Evolutionary conservation across 164 flowering plant species (phyloP), one percentile per base, ranked within the genome.

Genomic region (Hamamelis virginiana): DNA sequence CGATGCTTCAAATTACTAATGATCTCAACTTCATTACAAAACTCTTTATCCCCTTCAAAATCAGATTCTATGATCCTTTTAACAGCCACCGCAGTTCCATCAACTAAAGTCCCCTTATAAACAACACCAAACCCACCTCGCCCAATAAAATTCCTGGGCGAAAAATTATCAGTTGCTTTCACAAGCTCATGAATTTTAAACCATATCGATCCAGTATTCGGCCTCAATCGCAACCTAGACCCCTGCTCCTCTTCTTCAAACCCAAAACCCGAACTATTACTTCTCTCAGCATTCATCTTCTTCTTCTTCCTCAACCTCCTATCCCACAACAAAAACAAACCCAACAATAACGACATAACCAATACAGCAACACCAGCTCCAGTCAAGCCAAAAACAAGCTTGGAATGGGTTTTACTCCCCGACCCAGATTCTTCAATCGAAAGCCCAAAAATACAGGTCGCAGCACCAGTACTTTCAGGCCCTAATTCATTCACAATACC

Each of bases 21-120:
- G 64, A 91, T 89, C 78, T 88, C 90, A 62, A 91, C 90, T 75
- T 91, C 96, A 69, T 85, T 85, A 72, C 82, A 76, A 71, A 89
- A 91, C 47, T 90, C 92, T 3, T 69, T 77, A 67, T 90, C 76
- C 0, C 85, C 88, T 72, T 88, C 81, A 75, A 81, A 71, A 59
- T 89, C 89, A 0, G 89, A 79, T 45, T 85, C 93, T 8, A 80
- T 74, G n/a, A 90, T 67, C 56, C 63, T 82, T 82, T 90, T 90
- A 19, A 87, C 86, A 0, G 96, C 96, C 21, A 90, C 89, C 10
- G 22, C 53, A 10, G 79, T 77, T 27, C 90, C 93, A 81, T 90
- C 88, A 0, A 78, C 59, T 43, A 90, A 64, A 14, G 50, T 66
- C 56, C 96, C 96, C 69, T 84, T 87, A 71, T 88, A 87, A 46